Evolutionary conservation across 1,284 basidiomycete genomes (phyloP), one percentile per base, ranked within the genome.

Genomic region (Phenoliferia sp.): DNA sequence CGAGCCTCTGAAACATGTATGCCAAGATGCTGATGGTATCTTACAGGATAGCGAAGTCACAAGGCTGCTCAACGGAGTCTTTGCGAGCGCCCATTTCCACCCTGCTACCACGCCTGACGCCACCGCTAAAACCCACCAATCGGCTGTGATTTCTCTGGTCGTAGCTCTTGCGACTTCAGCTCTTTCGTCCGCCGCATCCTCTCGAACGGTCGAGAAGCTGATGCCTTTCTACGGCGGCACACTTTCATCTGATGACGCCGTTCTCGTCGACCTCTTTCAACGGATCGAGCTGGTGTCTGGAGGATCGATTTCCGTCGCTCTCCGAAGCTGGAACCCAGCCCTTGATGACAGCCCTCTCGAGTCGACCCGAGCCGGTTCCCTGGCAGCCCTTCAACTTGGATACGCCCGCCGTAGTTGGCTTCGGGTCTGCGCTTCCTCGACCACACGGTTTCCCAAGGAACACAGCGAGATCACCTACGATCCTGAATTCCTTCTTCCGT

Each of bases 191-290:
- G 69, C 71, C 48, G 63, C 60, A 22, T 65, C 59, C 19, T 59
- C 67, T 0, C 63, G 67, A 4, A 19, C 62, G 5, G 66, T 67
- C 29, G 69, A 73, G 19, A 67, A 63, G 28, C 63, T 73, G 50
- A 31, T 73, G 3, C 67, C 69, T 12, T 71, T 73, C 63, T 73
- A 73, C 62, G 65, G 64, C 26, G 71, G 65, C 3, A 71, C 71
- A 3, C 59, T 71, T 4, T 65, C 67, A 0, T 3, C 54, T 3
- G 35, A 28, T n/a, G 71, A 73, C 36, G 56, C 44, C 16, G 35
- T 63, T 3, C 36, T 73, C 6, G 67, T 73, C 57, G 57, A 57
- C 32, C 61, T 69, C 19, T 73, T 73, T 64, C 63, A 58, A 36
- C 65, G 63, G 16, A 39, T 68, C 62, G 71, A 73, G 58, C 54